phyloP scores from a whole-genome alignment of 2,329 filamentous ascomycete species.

The Venturia nashicola region DNA sequence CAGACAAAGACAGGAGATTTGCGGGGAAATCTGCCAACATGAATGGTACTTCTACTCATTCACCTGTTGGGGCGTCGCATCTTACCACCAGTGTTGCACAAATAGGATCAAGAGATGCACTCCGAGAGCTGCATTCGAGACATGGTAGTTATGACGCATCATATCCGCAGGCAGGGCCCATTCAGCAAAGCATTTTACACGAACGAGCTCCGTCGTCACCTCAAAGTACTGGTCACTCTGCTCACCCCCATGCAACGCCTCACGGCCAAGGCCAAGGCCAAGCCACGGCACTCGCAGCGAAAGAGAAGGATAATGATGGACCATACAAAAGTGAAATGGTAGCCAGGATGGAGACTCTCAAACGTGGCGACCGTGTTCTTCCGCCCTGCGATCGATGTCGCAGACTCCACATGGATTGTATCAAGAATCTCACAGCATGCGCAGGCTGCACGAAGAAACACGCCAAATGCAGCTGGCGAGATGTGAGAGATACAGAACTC shows the following conservation, averaged over 20 bases:
- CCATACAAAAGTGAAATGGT: constrained; percentile 56
- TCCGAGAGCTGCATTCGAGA: neutral
- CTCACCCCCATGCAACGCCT: constrained; percentile 33
- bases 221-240: neutral
- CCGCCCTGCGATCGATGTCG: constrained; percentile 79
- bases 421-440: constrained; percentile 79
- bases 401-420: constrained; percentile 65
- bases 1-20: constrained; percentile 2
- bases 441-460: constrained; percentile 84
- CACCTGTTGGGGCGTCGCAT: neutral
- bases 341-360: constrained; percentile 61
- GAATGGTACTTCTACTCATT: neutral
- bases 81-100: neutral
- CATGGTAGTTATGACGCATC: neutral
- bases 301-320: constrained; percentile 43
- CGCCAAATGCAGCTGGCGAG: constrained; percentile 76
- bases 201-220: neutral
- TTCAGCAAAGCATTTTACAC: neutral
- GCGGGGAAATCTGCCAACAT: neutral
- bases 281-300: constrained; percentile 25
- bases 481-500: constrained; percentile 62
- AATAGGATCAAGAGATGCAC: neutral
- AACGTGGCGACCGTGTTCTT: constrained; percentile 61
- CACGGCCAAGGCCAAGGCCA: constrained; percentile 31
- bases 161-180: neutral